Conservation (phyloP, 768 basidiomycete species). For the Fibroporia radiculosa region DNA sequence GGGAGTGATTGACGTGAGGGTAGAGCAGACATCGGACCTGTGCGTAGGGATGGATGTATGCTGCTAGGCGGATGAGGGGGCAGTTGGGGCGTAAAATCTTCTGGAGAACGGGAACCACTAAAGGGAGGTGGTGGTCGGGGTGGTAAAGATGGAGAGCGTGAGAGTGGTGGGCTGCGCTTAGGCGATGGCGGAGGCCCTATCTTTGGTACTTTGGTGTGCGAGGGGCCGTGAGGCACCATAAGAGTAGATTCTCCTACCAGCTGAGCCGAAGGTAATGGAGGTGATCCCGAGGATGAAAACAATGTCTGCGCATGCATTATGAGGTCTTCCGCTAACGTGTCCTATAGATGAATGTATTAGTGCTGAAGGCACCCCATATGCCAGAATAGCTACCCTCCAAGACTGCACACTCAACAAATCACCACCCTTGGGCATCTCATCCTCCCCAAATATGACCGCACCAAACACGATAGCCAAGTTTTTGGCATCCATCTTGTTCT, state of each 20-base stretch:
- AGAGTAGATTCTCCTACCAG: conserved; percentile 54
- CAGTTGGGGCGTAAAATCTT: conserved; percentile 69
- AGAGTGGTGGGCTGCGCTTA: background rate
- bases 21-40: conserved; percentile 34
- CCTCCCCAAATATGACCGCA: conserved; percentile 85
- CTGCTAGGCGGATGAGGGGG: conserved; percentile 63
- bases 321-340: conserved; percentile 78
- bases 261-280: conserved; percentile 69
- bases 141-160: conserved; percentile 8
- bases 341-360: conserved; percentile 28
- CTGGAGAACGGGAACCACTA: conserved; percentile 25
- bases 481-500: conserved; percentile 92
- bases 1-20: conserved; percentile 35
- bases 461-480: conserved; percentile 91
- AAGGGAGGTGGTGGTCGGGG: conserved; percentile 13
- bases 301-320: conserved; percentile 62
- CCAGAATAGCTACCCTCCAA: conserved; percentile 48
- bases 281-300: conserved; percentile 44
- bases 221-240: conserved; percentile 58
- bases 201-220: conserved; percentile 55
- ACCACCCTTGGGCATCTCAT: conserved; percentile 68
- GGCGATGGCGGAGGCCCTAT: conserved; percentile 20
- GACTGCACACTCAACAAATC: conserved; percentile 73
- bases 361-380: too few species aligned
- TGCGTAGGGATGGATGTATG: conserved; percentile 71